These are phyloP conservation scores for Arctium lappa DNA, from an alignment of 129 eudicot genomes.

Conservation along the genomic window DNA sequence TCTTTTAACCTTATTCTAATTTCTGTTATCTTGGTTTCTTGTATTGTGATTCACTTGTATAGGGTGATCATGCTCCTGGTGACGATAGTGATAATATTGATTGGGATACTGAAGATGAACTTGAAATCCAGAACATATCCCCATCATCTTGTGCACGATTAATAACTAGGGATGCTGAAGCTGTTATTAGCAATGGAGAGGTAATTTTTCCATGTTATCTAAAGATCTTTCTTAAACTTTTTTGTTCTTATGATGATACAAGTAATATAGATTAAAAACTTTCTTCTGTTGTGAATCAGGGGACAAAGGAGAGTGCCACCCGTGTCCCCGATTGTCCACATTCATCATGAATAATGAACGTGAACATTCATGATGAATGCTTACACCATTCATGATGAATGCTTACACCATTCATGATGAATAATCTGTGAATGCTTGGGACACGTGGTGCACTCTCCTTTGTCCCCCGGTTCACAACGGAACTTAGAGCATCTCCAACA, in stretches of 20 bases:
- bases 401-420: too few species aligned
- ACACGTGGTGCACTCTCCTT: too few species aligned
- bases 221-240: background rate
- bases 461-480: too few species aligned
- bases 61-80: constrained; percentile 48
- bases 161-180: constrained; percentile 28
- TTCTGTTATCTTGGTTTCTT: background rate
- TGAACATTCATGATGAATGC: background rate
- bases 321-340: too few species aligned
- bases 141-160: constrained; percentile 31
- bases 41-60: constrained; percentile 11
- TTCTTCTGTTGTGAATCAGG: background rate
- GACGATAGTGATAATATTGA: constrained; percentile 43
- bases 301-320: too few species aligned
- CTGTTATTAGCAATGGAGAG: constrained; percentile 37
- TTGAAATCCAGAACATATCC: constrained; percentile 41
- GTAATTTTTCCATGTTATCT: constrained; percentile 15
- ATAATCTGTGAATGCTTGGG: too few species aligned
- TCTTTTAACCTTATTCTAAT: background rate
- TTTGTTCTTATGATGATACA: background rate
- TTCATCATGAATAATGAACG: too few species aligned
- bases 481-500: too few species aligned
- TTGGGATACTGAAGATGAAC: constrained; percentile 79
- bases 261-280: background rate
- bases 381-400: too few species aligned